Percentiles rank a stretch among this genome's conserved stretches.
These are phyloP conservation scores for Fraxinus nigra DNA, from an alignment of 305 asterid species.

Conservation along the genomic window DNA sequence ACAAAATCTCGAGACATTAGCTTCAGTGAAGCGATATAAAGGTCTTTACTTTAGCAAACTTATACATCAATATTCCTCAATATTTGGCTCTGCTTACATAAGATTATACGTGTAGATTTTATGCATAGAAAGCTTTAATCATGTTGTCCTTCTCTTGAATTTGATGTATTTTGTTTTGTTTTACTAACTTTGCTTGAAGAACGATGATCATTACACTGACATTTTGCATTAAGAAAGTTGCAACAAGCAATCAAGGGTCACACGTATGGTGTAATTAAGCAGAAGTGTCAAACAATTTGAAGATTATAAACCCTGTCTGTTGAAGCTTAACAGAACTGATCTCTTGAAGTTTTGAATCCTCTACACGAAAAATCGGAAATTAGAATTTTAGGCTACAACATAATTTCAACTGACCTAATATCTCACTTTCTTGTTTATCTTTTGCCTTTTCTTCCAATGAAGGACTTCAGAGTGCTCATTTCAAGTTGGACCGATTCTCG, in stretches of 20 bases:
- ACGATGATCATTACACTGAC: background rate
- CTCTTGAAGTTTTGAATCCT: background rate
- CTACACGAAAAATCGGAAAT: background rate
- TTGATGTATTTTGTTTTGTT: background rate
- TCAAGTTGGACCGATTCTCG: constrained; percentile 79
- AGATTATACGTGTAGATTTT: background rate
- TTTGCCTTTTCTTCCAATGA: constrained; percentile 11
- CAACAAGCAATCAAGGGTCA: background rate
- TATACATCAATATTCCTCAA: background rate
- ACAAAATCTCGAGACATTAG: background rate
- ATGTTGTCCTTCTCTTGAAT: background rate
- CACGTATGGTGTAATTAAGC: background rate
- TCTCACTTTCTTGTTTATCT: constrained; percentile 1
- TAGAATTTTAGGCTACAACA: background rate
- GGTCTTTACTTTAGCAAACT: background rate
- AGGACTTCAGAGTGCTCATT: constrained; percentile 85
- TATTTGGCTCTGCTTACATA: background rate
- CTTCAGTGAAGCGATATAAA: background rate
- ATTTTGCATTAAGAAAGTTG: background rate
- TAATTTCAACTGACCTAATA: background rate
- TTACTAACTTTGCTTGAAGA: background rate
- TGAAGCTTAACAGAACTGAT: background rate
- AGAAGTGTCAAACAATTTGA: background rate
- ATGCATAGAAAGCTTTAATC: background rate
- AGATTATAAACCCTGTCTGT: background rate